A percentile compares a stretch with the other conserved stretches of the same genome.
Conservation (phyloP, 352 stramenopile species). For the Phytophthora hibernalis region DNA sequence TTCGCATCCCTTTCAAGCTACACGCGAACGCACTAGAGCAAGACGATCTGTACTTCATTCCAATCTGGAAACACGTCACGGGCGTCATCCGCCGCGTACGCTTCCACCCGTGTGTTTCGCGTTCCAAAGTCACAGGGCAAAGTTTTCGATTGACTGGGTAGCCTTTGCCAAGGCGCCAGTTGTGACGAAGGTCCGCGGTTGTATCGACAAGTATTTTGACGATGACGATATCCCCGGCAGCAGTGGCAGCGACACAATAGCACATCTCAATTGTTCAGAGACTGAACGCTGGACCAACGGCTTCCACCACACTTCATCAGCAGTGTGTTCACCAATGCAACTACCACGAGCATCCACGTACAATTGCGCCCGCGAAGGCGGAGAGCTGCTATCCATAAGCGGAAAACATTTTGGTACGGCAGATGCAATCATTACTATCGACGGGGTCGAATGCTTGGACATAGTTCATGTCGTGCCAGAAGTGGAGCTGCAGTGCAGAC, state of each 20-base stretch:
- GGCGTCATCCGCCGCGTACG: slow-evolving; percentile 68
- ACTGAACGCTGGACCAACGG: slow-evolving; percentile 50
- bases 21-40: slow-evolving; percentile 26
- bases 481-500: slow-evolving; percentile 74
- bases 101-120: slow-evolving; percentile 61
- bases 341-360: slow-evolving; percentile 73
- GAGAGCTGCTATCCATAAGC: slow-evolving; percentile 63
- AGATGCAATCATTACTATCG: slow-evolving; percentile 76
- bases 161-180: slow-evolving; percentile 75
- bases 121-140: slow-evolving; percentile 46
- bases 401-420: slow-evolving; percentile 79
- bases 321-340: slow-evolving; percentile 50
- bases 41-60: slow-evolving; percentile 68
- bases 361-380: slow-evolving; percentile 69
- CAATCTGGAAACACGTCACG: slow-evolving; percentile 66
- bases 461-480: slow-evolving; percentile 63
- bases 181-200: slow-evolving; percentile 78
- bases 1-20: slow-evolving; percentile 64
- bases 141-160: slow-evolving; percentile 79
- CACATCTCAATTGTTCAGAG: slow-evolving; percentile 60
- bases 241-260: slow-evolving; percentile 14
- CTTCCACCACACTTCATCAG: slow-evolving; percentile 48
- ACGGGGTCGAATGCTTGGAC: slow-evolving; percentile 71
- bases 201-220: slow-evolving; percentile 79
- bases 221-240: slow-evolving; percentile 13